phyloP scores from a whole-genome alignment of 352 stramenopile genomes.

The Phytophthora palmivora region DNA sequence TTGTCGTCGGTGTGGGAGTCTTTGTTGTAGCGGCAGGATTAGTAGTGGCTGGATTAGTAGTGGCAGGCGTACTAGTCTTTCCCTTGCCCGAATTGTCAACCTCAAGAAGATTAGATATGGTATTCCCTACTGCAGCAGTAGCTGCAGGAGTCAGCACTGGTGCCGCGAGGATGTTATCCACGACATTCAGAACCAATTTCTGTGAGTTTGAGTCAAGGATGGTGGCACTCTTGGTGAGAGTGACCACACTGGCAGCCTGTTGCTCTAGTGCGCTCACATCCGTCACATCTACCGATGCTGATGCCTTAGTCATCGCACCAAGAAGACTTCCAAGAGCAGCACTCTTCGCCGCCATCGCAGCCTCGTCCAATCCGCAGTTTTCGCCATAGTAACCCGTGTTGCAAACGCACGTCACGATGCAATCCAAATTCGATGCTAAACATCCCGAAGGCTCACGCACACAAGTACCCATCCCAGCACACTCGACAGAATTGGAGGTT shows the following conservation, averaged over 20 bases:
- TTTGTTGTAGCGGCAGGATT: neutral
- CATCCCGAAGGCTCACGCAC: constrained; percentile 51
- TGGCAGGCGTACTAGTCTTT: constrained; percentile 7
- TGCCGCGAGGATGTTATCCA: constrained; percentile 62
- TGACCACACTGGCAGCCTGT: constrained; percentile 66
- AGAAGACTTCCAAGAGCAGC: constrained; percentile 58
- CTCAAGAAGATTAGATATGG: constrained; percentile 71
- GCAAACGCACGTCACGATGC: constrained; percentile 59
- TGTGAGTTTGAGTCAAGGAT: constrained; percentile 62
- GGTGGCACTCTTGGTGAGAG: constrained; percentile 67
- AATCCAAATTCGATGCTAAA: constrained; percentile 56
- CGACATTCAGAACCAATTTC: constrained; percentile 54
- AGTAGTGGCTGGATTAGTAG: constrained; percentile 5
- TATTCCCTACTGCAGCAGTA: constrained; percentile 54
- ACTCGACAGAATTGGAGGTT: constrained; percentile 46
- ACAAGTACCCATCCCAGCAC: constrained; percentile 57
- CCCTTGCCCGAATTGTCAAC: constrained; percentile 32
- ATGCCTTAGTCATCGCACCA: constrained; percentile 61
- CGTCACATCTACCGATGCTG: constrained; percentile 52
- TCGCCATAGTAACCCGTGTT: constrained; percentile 57
- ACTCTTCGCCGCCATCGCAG: constrained; percentile 60
- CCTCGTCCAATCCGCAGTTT: constrained; percentile 63
- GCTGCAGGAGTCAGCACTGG: constrained; percentile 61
- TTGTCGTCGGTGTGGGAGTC: neutral
- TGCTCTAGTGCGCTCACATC: constrained; percentile 68